Percentiles rank a stretch among this genome's conserved stretches.
Conservation (phyloP, 495 filamentous ascomycete genomes). For the Penicillium maclennaniae region DNA sequence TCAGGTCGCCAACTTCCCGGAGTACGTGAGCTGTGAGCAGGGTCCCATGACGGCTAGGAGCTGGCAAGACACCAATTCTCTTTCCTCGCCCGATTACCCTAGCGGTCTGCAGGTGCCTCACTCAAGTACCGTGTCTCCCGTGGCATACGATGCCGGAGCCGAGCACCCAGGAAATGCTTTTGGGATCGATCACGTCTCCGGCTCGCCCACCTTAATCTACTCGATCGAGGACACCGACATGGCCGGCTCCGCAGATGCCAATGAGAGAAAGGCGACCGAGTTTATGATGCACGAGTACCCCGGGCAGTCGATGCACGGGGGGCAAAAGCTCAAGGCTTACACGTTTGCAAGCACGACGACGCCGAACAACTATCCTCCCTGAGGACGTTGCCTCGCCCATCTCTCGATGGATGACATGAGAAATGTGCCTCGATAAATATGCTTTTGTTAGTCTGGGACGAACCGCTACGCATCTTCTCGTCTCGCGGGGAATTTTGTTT, state of each 20-base stretch:
- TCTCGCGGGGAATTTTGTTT: conserved; percentile 7
- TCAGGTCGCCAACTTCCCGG: conserved; percentile 41
- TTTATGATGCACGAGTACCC: conserved; percentile 45
- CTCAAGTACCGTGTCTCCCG: conserved; percentile 33
- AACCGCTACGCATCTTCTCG: conserved; percentile 19
- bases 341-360: conserved; percentile 43
- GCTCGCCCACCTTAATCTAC: conserved; percentile 36
- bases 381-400: conserved; percentile 1
- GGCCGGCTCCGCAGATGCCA: conserved; percentile 21
- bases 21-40: conserved; percentile 34
- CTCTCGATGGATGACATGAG: conserved; percentile 25
- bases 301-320: conserved; percentile 37
- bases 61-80: conserved; percentile 40
- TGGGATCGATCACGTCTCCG: conserved; percentile 27
- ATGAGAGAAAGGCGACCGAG: conserved; percentile 34
- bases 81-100: conserved; percentile 42
- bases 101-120: conserved; percentile 31
- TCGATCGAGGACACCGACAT: conserved; percentile 35
- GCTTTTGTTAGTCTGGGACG: conserved; percentile 24
- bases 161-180: conserved; percentile 25
- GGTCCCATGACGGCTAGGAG: conserved; percentile 36
- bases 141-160: conserved; percentile 31
- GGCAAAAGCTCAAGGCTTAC: conserved; percentile 40
- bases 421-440: conserved; percentile 25
- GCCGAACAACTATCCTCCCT: conserved; percentile 35